Conservation (phyloP, 176 grass and related monocot species). For the Avena sativa region DNA sequence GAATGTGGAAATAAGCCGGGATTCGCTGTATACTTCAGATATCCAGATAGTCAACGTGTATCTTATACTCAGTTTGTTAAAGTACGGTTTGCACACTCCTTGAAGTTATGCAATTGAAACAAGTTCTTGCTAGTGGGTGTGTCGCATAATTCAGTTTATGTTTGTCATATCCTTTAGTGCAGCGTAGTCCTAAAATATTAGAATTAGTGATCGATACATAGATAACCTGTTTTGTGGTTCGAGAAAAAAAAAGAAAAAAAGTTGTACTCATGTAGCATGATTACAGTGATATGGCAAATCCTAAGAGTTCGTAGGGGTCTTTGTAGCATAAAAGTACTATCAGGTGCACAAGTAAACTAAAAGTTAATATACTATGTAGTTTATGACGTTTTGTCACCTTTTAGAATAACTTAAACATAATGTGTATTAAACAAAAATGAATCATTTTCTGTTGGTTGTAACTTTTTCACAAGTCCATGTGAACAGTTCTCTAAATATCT, state of each 20-base stretch:
- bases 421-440: neutral
- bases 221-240: slow-evolving; percentile 22
- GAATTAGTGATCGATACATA: slow-evolving; percentile 17
- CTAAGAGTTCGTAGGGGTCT: neutral
- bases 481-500: neutral
- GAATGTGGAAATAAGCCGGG: slow-evolving; percentile 98
- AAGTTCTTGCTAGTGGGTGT: neutral
- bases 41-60: slow-evolving; percentile 86
- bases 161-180: slow-evolving; percentile 5
- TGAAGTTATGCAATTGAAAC: slow-evolving; percentile 36
- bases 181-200: slow-evolving; percentile 1
- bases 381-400: neutral
- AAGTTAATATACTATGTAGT: neutral
- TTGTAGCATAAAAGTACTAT: slow-evolving; percentile 1
- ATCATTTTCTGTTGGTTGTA: neutral
- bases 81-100: slow-evolving; percentile 56
- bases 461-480: neutral
- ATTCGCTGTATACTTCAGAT: slow-evolving; percentile 88
- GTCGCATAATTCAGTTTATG: slow-evolving; percentile 24
- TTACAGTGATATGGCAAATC: slow-evolving; percentile 11
- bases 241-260: too few relatives aligned
- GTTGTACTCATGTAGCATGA: slow-evolving; percentile 4
- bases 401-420: slow-evolving; percentile 10
- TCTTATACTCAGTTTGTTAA: slow-evolving; percentile 82
- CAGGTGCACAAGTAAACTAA: neutral